Evolutionary conservation across 768 basidiomycete genomes (phyloP).

Genomic region (Lactarius hatsudake): DNA sequence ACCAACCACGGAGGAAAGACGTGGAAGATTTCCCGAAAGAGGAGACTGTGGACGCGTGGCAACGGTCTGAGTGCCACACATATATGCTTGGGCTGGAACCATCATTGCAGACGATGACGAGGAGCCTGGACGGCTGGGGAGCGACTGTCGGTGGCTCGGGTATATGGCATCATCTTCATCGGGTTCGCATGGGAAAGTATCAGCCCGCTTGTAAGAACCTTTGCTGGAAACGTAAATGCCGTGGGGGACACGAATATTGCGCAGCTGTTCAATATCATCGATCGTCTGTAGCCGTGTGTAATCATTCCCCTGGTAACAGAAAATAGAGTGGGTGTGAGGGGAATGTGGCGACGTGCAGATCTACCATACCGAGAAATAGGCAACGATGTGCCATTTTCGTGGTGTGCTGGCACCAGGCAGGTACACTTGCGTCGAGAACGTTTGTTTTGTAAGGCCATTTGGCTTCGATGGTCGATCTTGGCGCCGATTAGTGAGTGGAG

Average conservation of each 20-base stretch:
- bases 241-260: conserved; percentile 61
- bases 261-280: conserved; percentile 72
- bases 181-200: conserved; percentile 32
- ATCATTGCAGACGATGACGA: conserved; percentile 18
- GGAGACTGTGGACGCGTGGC: conserved; percentile 18
- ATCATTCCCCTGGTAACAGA: conserved; percentile 54
- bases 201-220: conserved; percentile 33
- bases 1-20: conserved; percentile 25
- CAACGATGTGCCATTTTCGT: conserved; percentile 81
- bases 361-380: conserved; percentile 68
- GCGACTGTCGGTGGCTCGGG: conserved; percentile 22
- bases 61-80: conserved; percentile 2
- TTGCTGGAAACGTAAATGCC: conserved; percentile 76
- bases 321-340: conserved; percentile 10
- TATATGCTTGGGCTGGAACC: conserved; percentile 16
- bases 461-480: conserved; percentile 77
- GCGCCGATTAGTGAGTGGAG: conserved; percentile 61
- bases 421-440: conserved; percentile 74
- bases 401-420: conserved; percentile 55
- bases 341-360: conserved; percentile 12
- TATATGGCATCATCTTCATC: conserved; percentile 31
- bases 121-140: conserved; percentile 17
- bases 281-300: conserved; percentile 68
- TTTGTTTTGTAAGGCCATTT: conserved; percentile 83
- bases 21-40: conserved; percentile 22